These are phyloP conservation scores for Lachnellula cervina DNA, from an alignment of 2,329 filamentous ascomycete species.

Conservation along the genomic window DNA sequence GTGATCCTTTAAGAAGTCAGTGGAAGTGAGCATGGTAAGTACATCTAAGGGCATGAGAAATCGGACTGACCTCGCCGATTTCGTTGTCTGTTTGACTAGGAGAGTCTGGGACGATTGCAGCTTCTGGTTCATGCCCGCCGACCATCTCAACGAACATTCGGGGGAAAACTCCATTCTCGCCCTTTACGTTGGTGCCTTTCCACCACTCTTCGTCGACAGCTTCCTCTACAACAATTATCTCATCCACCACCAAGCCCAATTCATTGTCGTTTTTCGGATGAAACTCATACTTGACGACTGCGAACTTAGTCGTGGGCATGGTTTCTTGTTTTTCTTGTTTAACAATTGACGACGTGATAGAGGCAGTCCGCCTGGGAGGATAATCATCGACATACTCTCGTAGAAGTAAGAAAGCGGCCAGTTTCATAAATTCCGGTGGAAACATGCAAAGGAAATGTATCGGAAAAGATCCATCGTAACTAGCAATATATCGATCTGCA, in stretches of 20 bases:
- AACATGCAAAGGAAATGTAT: background rate
- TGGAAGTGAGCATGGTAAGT: no score
- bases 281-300: no score
- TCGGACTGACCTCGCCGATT: no score
- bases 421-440: background rate
- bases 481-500: background rate
- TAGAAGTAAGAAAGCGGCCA: background rate
- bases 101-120: background rate
- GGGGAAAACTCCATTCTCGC: background rate
- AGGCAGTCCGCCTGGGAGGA: no score
- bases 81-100: no score
- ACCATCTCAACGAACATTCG: background rate
- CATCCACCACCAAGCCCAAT: background rate
- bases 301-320: no score
- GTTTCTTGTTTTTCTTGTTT: no score
- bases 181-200: background rate
- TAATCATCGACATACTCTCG: no score
- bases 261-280: background rate
- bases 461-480: background rate
- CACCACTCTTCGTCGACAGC: background rate
- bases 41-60: no score
- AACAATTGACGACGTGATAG: no score
- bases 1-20: no score
- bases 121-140: background rate
- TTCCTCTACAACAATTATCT: background rate